A percentile compares a stretch with the other conserved stretches of the same genome.
Evolutionary conservation across 1,284 basidiomycete species (phyloP).

Genomic region (Thecaphora thlaspeos): DNA sequence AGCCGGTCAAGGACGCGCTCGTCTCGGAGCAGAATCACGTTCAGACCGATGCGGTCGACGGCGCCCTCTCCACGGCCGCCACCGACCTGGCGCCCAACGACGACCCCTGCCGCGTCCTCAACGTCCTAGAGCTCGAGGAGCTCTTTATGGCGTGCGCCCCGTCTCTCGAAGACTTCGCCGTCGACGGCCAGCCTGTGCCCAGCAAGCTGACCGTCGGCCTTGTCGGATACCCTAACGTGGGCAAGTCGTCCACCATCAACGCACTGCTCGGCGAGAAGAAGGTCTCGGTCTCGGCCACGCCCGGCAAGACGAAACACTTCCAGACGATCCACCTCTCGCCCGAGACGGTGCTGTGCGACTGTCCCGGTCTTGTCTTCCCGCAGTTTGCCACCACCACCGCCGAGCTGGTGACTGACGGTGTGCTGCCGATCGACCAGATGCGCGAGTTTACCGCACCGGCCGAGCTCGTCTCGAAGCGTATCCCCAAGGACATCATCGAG

Average conservation of each 20-base stretch:
- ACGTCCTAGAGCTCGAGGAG: constrained; percentile 84
- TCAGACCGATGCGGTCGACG: constrained; percentile 25
- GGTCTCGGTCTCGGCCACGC: constrained; percentile 56
- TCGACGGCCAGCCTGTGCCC: constrained; percentile 31
- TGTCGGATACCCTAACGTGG: constrained; percentile 67
- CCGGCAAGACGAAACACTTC: constrained; percentile 95
- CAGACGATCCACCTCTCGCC: constrained; percentile 93
- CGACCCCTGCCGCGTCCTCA: constrained; percentile 75
- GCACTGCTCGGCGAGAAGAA: constrained; percentile 56
- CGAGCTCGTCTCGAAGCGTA: constrained; percentile 74
- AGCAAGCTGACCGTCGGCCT: constrained; percentile 67
- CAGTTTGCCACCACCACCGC: constrained; percentile 75
- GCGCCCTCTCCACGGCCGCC: constrained; percentile 56
- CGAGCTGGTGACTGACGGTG: constrained; percentile 92
- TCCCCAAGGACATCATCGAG: constrained; percentile 84
- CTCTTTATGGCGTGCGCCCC: constrained; percentile 79
- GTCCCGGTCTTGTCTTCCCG: constrained; percentile 96
- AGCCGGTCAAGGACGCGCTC: constrained; percentile 17
- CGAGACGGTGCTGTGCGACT: constrained; percentile 89
- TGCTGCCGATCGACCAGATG: constrained; percentile 96
- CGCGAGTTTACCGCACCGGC: constrained; percentile 87
- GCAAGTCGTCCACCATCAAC: constrained; percentile 57
- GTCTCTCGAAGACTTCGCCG: constrained; percentile 64
- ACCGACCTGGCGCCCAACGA: constrained; percentile 58
- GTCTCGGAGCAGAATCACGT: constrained; percentile 22